A percentile compares a stretch with the other conserved stretches of the same genome.
Conservation (phyloP, 768 basidiomycete genomes). For the Hericium erinaceus region DNA sequence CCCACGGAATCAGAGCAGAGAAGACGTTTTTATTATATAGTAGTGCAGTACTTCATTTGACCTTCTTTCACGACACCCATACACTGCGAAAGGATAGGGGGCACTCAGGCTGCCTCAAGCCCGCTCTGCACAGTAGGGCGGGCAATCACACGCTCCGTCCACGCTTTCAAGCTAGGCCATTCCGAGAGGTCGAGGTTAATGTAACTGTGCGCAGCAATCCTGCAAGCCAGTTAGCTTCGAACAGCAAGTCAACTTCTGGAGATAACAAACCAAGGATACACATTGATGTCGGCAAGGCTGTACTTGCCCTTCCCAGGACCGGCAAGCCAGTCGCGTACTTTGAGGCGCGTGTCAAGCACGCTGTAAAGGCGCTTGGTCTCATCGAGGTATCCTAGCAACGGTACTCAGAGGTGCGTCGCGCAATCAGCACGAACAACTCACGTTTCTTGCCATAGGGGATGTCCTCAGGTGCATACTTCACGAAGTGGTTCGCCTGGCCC, state of each 20-base stretch:
- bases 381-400: slow-evolving; percentile 53
- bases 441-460: slow-evolving; percentile 62
- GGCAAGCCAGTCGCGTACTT: slow-evolving; percentile 66
- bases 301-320: slow-evolving; percentile 64
- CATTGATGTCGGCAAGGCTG: slow-evolving; percentile 67
- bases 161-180: background rate
- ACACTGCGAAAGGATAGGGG: too few species aligned
- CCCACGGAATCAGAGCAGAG: too few species aligned
- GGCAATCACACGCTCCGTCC: background rate
- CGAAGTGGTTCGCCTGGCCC: slow-evolving; percentile 76
- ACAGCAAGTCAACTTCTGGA: background rate
- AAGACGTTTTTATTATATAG: too few species aligned
- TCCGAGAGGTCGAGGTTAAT: background rate
- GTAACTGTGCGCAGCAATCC: background rate
- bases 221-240: background rate
- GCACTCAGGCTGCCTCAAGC: too few species aligned
- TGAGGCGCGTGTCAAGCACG: slow-evolving; percentile 76
- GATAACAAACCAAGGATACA: slow-evolving; percentile 44
- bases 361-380: slow-evolving; percentile 78
- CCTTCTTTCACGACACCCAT: too few species aligned
- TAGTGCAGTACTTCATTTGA: too few species aligned
- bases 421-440: slow-evolving; percentile 19
- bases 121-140: background rate
- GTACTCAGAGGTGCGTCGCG: slow-evolving; percentile 6
- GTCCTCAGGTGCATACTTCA: slow-evolving; percentile 51